Evolutionary conservation across 2,329 filamentous ascomycete species (phyloP), one percentile per base, ranked within the genome.

Genomic region (Colletotrichum liriopes): DNA sequence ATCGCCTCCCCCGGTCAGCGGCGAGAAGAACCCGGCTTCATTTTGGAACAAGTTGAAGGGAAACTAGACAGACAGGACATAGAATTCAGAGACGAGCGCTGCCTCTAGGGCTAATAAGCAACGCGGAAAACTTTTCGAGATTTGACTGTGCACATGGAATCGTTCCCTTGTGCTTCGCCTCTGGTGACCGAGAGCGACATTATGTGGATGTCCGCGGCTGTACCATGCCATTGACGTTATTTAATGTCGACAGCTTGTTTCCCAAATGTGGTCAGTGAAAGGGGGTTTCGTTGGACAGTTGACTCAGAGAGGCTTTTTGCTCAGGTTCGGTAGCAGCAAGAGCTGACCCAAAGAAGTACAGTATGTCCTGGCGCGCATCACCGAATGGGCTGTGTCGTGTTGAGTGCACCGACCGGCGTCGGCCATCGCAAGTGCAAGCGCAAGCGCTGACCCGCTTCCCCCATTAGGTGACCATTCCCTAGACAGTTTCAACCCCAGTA

Each of bases 31-130:
- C n/a, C 67, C 76, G 16, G 77, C 79, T 2, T 85, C 86, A 0
- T 82, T 89, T 41, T 90, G 88, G 87, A 82, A 85, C 45, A 85
- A 79, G 74, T 75, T 86, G 52, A 79, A 76, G 60, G 78, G 77
- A 54, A 29, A 75, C 12, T 74, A 74, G 41, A 62, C 20, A 45
- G 26, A 32, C 45, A 49, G 39, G n/a, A 61, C 23, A 45, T 2
- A 29, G 3, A 35, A 23, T 5, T 11, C 8, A 16, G n/a, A n/a
- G 16, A 14, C n/a, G 23, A 58, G 14, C n/a, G 14, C 12, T 26
- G 37, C n/a, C 12, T 39, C 14, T 58, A 9, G 35, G 20, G 23
- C n/a, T 9, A 26, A 41, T 18, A 26, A 11, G 8, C 20, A 39
- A 29, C 3, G 18, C 3, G 9, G n/a, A 11, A 26, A 16, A 7